Base-by-base conservation (phyloP, 2,329 filamentous ascomycete genomes). In the Arthrobotrys sphaeroides region DNA sequence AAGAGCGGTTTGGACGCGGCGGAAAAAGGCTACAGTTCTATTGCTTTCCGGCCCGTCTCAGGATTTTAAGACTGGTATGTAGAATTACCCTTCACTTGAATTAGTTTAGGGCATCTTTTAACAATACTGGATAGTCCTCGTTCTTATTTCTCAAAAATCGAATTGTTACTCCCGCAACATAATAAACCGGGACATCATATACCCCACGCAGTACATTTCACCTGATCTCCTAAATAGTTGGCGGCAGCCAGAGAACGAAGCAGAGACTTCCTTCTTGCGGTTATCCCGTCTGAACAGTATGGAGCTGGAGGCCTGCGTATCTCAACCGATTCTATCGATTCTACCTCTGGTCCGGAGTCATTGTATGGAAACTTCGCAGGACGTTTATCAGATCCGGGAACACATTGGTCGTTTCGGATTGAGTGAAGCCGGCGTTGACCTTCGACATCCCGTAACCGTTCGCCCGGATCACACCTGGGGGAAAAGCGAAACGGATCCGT, bases 271-370 rank as follows among this genome's bases (percentile, higher is more conserved):
- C 3, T 55, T 61, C 13, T n/a, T 73, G 9, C 24, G 69, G 18
- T 22, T 73, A 6, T 66, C 61, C 1, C 22, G 24, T 1, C 24
- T 45, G 2, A 67, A 24, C 22, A 73, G 69, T n/a, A 18, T 36
- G 1, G 69, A 73, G n/a, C 61, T 73, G 2, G 69, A 60, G 18
- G 69, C 69, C 13, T 73, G 69, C 24, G 26, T 53, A 18, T 61
- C 61, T 1, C 69, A 73, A 3, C 69, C 69, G 4, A 53, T 73
- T 16, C 22, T 73, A 1, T 16, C 43, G 0, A 9, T 55, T 1
- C 22, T 55, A 4, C 61, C 69, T 0, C n/a, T 73, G 1, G 22
- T 73, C 5, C 28, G 69, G 24, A 24, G 12, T 1, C 36, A 61
- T 13, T 53, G 28, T 18, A 4, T 73, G 10, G 61, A 73, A 45